Base-by-base conservation (phyloP, 2,329 filamentous ascomycete species). In the Epichloe gansuensis region DNA sequence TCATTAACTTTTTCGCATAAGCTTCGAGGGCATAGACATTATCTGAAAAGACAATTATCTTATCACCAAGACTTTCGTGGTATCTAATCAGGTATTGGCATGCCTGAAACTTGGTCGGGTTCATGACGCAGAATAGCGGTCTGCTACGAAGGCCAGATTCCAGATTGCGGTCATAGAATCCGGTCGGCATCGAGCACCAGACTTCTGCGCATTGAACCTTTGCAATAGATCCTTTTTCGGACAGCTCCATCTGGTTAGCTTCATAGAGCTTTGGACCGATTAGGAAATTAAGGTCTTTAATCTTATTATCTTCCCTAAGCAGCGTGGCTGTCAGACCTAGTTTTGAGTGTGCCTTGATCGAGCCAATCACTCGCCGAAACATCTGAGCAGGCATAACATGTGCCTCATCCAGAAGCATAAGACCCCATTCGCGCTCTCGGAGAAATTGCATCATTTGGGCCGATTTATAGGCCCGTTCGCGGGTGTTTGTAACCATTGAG, bases 1-100 rank as follows among this genome's bases (percentile, higher is more conserved):
- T 96, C 46, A 79, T 78, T 40, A 97, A 74, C 59, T 89, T 91
- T 27, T 81, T 74, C 3, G 93, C 90, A 63, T 97, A 95, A 41
- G 83, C 80, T 59, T 91, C 80, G 34, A 98, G 74, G 0, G 93
- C 91, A 63, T 93, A 97, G 41, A 98, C 89, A 59, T 97, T 96
- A 67, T 98, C 93, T 0, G 89, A 95, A 66, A 97, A 97, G 43
- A 98, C 91, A 57, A 97, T 97, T 59, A 97, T 89, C 69, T 97
- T 97, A 72, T 97, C 93, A 34, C 93, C 91, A 54, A 91, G 81
- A 51, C 82, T 83, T 68, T 97, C 91, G 67, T 98, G 93, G 64
- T 95, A 97, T 66, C 97, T 87, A 64, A 98, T 97, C n/a, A 98
- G 76, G 63, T 93, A 97, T 64, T 98, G 91, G 61, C 89, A 95